Base-by-base conservation (phyloP, 352 stramenopile species). In the Lagenidium sp. region DNA sequence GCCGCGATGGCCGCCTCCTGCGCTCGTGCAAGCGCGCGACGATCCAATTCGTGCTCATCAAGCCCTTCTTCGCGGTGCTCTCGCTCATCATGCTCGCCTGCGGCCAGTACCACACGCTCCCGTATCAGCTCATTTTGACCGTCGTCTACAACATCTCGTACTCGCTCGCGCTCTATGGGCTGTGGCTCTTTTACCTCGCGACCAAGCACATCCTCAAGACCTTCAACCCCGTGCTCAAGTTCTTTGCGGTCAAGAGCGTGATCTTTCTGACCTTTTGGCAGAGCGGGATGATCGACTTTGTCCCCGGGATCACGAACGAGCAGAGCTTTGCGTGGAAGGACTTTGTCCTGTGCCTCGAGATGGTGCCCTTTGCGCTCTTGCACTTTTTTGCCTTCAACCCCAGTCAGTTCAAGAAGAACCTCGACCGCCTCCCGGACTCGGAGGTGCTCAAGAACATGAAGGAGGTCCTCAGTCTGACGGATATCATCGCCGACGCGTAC, bases 211-310 rank as follows among this genome's bases (percentile, higher is more conserved):
- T 89, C 36, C 51, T 93, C 42, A 68, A 79, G 58, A 68, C 71
- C 20, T 91, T 91, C 47, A 80, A 79, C 48, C 88, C 88, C 8
- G 76, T 97, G 34, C 66, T 93, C 52, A 97, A 97, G 67, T 97
- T 97, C 47, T 82, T 96, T 37, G 82, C 85, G 1, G 85, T 97
- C 42, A 97, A 97, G 60, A 72, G 64, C 39, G 80, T 97, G 43
- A 85, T 97, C 23, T 97, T 97, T 48, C 73, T 95, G 34, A 96
- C 86, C 20, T 97, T 94, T 60, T 97, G 87, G 80, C 88, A 97
- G 50, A 89, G 64, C 38, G 53, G 86, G 22, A 46, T 95, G 29
- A 72, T 97, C n/a, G 62, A 83, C 25, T 78, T 94, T 25, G 68
- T 94, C 21, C 84, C 85, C 1, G 74, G 78, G 23, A 85, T 95